A percentile compares a stretch with the other conserved stretches of the same genome.
Conservation (phyloP, 2,329 filamentous ascomycete species). For the Xylariales sp. region DNA sequence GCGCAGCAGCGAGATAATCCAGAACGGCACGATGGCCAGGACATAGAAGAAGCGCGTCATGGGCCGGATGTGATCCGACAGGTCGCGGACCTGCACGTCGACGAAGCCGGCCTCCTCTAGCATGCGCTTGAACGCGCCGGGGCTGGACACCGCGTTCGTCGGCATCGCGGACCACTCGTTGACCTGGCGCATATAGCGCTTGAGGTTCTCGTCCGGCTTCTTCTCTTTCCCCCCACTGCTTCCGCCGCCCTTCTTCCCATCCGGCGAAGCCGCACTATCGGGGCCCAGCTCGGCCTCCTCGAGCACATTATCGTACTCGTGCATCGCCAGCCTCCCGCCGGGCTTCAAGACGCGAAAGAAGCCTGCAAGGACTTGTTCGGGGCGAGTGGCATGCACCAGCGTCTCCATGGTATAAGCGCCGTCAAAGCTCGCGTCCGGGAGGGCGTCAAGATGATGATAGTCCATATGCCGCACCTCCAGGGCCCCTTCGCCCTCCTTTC, state of each 20-base stretch:
- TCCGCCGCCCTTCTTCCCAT: not conserved
- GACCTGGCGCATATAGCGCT: conserved; percentile 51
- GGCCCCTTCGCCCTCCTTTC: conserved; percentile 51
- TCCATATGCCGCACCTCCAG: conserved; percentile 55
- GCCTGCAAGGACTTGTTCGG: conserved; percentile 55
- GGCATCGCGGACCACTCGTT: conserved; percentile 60
- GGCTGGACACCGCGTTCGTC: conserved; percentile 53
- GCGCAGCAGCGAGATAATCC: conserved; percentile 56
- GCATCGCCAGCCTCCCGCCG: conserved; percentile 58
- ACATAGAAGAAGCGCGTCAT: conserved; percentile 61
- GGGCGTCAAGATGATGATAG: conserved; percentile 62
- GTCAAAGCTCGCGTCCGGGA: conserved; percentile 56
- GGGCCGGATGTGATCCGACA: conserved; percentile 59
- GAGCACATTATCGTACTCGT: conserved; percentile 59
- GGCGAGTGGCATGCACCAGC: conserved; percentile 64
- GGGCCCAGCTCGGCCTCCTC: not conserved
- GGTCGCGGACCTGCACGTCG: conserved; percentile 58
- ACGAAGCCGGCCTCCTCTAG: conserved; percentile 59
- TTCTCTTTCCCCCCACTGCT: conserved; percentile 31
- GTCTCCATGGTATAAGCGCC: conserved; percentile 68
- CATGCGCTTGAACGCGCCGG: conserved; percentile 55
- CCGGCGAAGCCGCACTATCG: not conserved
- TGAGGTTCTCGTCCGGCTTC: conserved; percentile 45
- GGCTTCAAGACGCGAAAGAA: conserved; percentile 62
- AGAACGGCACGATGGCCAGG: conserved; percentile 59